Evolutionary conservation across 2,329 filamentous ascomycete genomes (phyloP).

Genomic region (Alternaria hordeiaustralica): DNA sequence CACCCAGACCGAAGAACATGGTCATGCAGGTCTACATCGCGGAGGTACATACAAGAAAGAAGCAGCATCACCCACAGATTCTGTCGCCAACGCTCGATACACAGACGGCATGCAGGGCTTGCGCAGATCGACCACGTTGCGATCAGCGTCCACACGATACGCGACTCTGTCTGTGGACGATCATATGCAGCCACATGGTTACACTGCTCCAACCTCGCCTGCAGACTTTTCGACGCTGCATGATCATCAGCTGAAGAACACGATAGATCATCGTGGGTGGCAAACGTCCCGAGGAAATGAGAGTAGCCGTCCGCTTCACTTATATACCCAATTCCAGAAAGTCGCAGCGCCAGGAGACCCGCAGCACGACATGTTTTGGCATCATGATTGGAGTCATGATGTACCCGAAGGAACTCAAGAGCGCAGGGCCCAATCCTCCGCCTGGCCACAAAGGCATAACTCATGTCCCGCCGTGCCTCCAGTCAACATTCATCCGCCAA

Average conservation of each 20-base stretch:
- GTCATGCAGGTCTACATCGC: conserved; percentile 16
- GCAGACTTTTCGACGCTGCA: conserved; percentile 7
- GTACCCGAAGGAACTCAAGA: background rate
- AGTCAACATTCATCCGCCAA: conserved; percentile 4
- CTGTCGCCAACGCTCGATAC: conserved; percentile 22
- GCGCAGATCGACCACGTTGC: conserved; percentile 13
- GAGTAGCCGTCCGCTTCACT: background rate
- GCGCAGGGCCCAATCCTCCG: background rate
- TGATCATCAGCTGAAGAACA: background rate
- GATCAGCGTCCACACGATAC: conserved; percentile 29
- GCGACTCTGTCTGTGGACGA: conserved; percentile 20
- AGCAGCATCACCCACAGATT: background rate
- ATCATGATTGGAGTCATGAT: background rate
- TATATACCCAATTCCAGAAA: background rate
- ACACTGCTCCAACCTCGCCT: conserved; percentile 28
- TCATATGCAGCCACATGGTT: conserved; percentile 29
- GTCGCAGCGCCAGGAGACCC: background rate
- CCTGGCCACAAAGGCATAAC: conserved; percentile 16
- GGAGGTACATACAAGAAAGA: background rate
- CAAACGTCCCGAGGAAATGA: background rate
- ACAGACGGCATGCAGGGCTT: conserved; percentile 19
- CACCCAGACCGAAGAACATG: background rate
- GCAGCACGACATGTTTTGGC: background rate
- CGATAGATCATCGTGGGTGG: background rate
- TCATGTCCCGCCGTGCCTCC: conserved; percentile 30